Conservation (phyloP, 441 rosid genomes). For the Populus trichocarpa region DNA sequence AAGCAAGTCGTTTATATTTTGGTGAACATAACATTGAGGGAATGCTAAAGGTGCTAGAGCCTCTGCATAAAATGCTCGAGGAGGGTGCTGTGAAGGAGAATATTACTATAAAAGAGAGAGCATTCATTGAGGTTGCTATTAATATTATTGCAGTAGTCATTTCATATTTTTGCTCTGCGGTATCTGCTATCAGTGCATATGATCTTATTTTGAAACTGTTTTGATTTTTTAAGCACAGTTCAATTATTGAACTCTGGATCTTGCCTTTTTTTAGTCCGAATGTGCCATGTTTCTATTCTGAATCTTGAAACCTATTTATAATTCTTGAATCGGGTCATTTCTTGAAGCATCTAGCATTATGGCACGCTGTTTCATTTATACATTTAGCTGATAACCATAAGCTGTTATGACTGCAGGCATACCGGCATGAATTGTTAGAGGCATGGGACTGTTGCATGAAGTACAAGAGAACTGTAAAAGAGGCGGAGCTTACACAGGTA, state of each 20-base stretch:
- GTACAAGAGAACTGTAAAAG: constrained; percentile 88
- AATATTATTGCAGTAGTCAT: constrained; percentile 1
- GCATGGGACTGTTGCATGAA: constrained; percentile 94
- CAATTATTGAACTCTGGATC: constrained; percentile 1
- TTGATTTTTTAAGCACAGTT: background rate
- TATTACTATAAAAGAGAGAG: constrained; percentile 83
- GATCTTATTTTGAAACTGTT: constrained; percentile 1
- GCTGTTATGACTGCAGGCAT: constrained; percentile 52
- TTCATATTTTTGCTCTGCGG: background rate
- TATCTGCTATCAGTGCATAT: background rate
- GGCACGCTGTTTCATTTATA: background rate
- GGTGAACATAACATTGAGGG: constrained; percentile 99
- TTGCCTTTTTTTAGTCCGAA: background rate
- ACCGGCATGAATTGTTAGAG: constrained; percentile 84
- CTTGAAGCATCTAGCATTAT: background rate
- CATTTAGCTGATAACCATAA: constrained; percentile 4
- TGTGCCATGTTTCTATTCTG: constrained; percentile 2
- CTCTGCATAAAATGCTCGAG: constrained; percentile 89
- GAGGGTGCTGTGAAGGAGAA: constrained; percentile 82
- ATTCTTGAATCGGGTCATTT: background rate
- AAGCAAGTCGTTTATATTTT: constrained; percentile 98
- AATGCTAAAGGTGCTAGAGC: constrained; percentile 95
- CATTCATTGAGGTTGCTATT: constrained; percentile 85
- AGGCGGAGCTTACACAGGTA: constrained; percentile 99
- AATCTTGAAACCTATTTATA: background rate